phyloP scores from a whole-genome alignment of 805 yeast species.

The Lachancea meyersii region DNA sequence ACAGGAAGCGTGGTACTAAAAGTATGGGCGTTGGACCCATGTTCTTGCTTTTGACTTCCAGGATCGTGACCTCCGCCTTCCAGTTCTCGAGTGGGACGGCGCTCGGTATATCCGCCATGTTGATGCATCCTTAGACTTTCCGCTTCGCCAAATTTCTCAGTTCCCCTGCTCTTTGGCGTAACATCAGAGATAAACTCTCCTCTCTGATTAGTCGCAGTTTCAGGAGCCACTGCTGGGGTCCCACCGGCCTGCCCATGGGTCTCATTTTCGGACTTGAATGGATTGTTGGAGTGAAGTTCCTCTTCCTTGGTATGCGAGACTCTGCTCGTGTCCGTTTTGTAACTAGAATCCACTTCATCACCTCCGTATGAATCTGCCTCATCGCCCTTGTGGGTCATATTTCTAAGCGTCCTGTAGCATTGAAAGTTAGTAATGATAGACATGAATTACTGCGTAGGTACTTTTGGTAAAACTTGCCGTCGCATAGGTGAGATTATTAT shows the following conservation, averaged over 20 bases:
- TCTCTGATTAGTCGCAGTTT: background rate
- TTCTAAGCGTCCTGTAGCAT: background rate
- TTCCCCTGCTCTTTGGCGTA: background rate
- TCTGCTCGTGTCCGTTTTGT: too few species aligned
- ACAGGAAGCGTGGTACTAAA: conserved; percentile 9
- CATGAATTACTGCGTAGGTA: conserved; percentile 6
- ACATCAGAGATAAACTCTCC: background rate
- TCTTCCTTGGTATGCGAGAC: background rate
- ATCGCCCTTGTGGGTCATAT: background rate
- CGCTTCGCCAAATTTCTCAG: background rate
- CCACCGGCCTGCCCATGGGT: background rate
- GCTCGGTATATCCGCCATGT: background rate
- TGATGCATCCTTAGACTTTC: background rate
- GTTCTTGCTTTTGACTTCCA: background rate
- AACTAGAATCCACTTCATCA: too few species aligned
- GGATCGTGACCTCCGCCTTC: background rate
- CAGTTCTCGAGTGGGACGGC: conserved; percentile 2
- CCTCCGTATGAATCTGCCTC: background rate
- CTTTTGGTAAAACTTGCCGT: background rate
- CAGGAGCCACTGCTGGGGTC: background rate
- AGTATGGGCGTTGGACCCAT: background rate
- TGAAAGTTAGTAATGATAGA: conserved; percentile 4
- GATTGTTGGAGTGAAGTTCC: conserved; percentile 1
- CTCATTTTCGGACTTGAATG: background rate
- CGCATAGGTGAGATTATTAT: background rate